A percentile compares a stretch with the other conserved stretches of the same genome.
phyloP scores from a whole-genome alignment of 306 rosid genomes.

The Rubus idaeus region DNA sequence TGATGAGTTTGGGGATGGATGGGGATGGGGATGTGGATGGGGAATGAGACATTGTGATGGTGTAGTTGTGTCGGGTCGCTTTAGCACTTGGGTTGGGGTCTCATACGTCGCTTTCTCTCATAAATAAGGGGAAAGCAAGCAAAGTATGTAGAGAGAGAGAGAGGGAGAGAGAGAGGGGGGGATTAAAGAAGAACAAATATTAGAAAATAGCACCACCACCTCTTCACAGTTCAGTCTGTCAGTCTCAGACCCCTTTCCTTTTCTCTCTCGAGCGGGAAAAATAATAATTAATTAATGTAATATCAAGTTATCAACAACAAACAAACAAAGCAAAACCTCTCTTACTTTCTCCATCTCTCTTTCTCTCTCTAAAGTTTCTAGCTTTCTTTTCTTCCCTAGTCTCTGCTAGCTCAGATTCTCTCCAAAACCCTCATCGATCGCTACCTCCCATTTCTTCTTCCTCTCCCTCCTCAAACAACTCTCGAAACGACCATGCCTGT shows the following conservation, averaged over 20 bases:
- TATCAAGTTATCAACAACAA: not conserved
- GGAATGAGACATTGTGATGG: not conserved
- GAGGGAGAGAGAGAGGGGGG: not conserved
- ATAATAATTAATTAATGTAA: not conserved
- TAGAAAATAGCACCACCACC: constrained; percentile 11
- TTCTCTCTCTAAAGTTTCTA: not conserved
- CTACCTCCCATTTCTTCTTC: not conserved
- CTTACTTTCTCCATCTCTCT: not conserved
- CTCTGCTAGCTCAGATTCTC: constrained; percentile 1
- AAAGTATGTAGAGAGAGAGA: constrained; percentile 29
- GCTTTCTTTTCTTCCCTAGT: not conserved
- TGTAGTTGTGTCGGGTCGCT: constrained; percentile 36
- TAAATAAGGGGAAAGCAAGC: constrained; percentile 76
- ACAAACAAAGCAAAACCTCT: not conserved
- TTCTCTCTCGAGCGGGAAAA: constrained; percentile 34
- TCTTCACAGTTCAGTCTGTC: constrained; percentile 14
- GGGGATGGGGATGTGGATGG: not conserved
- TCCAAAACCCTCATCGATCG: constrained; percentile 12
- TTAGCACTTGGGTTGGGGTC: constrained; percentile 41
- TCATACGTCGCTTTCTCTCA: constrained; percentile 87
- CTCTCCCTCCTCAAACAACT: constrained; percentile 19
- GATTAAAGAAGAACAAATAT: no score
- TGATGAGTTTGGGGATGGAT: not conserved
- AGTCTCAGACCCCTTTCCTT: not conserved
- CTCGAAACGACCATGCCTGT: constrained; percentile 51